These are phyloP conservation scores for Kurtzmaniella quercitrusa DNA, from an alignment of 1,139 yeast species.

Conservation along the genomic window DNA sequence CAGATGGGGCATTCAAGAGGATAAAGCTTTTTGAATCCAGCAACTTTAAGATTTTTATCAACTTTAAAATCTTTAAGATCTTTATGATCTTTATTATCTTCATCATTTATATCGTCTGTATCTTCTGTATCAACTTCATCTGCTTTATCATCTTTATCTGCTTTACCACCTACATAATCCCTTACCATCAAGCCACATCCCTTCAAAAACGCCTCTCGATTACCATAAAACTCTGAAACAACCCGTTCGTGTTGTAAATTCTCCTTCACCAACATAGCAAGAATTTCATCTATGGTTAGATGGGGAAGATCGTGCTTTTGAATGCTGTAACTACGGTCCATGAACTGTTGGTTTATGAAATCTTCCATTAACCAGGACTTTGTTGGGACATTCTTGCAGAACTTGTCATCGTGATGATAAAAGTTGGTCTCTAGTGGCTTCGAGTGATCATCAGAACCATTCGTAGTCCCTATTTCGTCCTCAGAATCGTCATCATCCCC, in stretches of 20 bases:
- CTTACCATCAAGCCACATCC: constrained; percentile 49
- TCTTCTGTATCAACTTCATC: background rate
- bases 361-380: constrained; percentile 26
- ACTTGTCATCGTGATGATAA: background rate
- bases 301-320: constrained; percentile 24
- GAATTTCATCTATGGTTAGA: constrained; percentile 38
- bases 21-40: background rate
- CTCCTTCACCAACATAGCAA: constrained; percentile 52
- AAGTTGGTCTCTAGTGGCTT: too few relatives aligned
- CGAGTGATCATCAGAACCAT: constrained; percentile 11
- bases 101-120: background rate
- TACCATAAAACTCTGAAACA: constrained; percentile 62
- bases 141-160: background rate
- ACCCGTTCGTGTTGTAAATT: constrained; percentile 75
- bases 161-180: constrained; percentile 40
- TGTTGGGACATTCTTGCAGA: background rate
- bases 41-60: background rate
- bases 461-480: background rate
- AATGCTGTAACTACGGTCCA: constrained; percentile 16
- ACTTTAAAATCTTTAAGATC: too few relatives aligned
- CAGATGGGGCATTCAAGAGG: constrained; percentile 61
- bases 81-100: background rate
- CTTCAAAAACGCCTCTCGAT: constrained; percentile 38
- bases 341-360: constrained; percentile 19
- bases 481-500: constrained; percentile 2